A percentile compares a stretch with the other conserved stretches of the same genome.
Conservation (phyloP, 352 stramenopile species). For the Phytophthora megakarya region DNA sequence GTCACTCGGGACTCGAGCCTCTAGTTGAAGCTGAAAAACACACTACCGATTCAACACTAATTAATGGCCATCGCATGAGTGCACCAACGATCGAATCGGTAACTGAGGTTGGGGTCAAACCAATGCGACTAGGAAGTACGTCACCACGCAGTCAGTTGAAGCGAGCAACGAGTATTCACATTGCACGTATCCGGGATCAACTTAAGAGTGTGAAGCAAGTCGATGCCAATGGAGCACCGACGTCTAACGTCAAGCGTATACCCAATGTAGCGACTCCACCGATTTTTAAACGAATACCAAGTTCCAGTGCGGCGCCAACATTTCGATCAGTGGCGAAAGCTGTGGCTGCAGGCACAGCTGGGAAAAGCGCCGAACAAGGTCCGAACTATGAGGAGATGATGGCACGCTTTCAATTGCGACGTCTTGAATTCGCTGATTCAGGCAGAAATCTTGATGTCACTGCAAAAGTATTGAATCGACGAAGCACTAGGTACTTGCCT, state of each 20-base stretch:
- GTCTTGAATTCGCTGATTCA: conserved; percentile 22
- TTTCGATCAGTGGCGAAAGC: conserved; percentile 26
- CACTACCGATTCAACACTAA: neutral
- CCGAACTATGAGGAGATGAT: conserved; percentile 57
- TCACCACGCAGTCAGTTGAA: conserved; percentile 25
- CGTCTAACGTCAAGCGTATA: conserved; percentile 15
- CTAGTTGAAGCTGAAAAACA: conserved; percentile 3
- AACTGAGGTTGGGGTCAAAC: conserved; percentile 3
- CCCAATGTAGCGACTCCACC: conserved; percentile 5
- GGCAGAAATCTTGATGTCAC: conserved; percentile 6
- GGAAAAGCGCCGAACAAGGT: conserved; percentile 11
- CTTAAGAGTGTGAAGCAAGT: conserved; percentile 19
- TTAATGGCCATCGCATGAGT: conserved; percentile 12
- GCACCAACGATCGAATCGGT: conserved; percentile 5
- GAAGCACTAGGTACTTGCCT: conserved; percentile 11
- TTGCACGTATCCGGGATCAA: conserved; percentile 26
- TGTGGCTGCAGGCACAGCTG: conserved; percentile 2
- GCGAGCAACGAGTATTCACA: conserved; percentile 23
- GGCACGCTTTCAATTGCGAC: conserved; percentile 54
- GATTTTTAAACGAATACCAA: conserved; percentile 23
- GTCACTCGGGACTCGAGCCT: conserved; percentile 22
- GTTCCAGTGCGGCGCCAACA: conserved; percentile 3
- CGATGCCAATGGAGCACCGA: neutral
- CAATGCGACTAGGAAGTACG: conserved; percentile 7
- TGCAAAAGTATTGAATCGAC: conserved; percentile 2